Percentiles rank a stretch among this genome's conserved stretches.
Conservation (phyloP, 164 flowering plant genomes). For the Stephania yunnanensis region DNA sequence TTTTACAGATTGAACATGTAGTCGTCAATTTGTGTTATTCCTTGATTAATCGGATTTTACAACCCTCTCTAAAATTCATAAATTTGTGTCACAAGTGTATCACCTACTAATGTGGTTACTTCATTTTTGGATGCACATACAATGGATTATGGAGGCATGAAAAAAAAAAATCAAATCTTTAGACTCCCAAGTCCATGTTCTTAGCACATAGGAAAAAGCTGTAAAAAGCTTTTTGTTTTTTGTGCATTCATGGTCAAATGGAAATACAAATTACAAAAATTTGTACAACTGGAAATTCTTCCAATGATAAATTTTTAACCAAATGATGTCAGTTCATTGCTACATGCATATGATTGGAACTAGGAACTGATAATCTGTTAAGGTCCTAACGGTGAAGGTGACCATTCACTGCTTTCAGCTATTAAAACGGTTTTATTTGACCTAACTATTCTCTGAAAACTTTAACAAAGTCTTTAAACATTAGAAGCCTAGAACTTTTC, state of each 20-base stretch:
- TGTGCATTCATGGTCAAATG: not conserved
- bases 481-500: too few species aligned
- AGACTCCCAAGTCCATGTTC: not conserved
- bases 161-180: not conserved
- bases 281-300: not conserved
- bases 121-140: not conserved
- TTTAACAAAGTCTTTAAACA: too few species aligned
- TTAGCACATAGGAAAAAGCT: not conserved
- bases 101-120: not conserved
- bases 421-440: too few species aligned
- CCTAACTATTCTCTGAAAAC: not conserved
- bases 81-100: not conserved
- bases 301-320: not conserved
- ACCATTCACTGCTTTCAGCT: not conserved
- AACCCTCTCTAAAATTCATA: not conserved
- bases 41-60: not conserved
- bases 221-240: not conserved
- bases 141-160: not conserved
- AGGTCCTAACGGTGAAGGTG: not conserved
- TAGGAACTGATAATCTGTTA: not conserved
- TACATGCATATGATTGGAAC: not conserved
- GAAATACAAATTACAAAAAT: not conserved
- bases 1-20: too few species aligned
- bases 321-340: not conserved
- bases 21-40: too few species aligned